phyloP scores from a whole-genome alignment of 2,329 filamentous ascomycete species.

The Simplicillium aogashimaense region DNA sequence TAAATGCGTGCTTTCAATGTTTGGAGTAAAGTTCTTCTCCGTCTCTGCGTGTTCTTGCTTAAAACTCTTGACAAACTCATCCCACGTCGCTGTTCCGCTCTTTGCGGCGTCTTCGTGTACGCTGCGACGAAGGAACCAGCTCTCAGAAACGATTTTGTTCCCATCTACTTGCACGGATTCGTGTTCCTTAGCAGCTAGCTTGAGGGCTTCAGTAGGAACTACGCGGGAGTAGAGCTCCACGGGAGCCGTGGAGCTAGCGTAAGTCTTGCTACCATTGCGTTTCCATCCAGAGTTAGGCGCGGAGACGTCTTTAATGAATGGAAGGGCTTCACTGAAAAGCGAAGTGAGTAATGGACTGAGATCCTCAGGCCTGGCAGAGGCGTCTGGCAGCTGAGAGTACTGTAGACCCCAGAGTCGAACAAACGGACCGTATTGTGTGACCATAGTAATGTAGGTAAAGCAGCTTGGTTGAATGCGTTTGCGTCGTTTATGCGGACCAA shows the following conservation, averaged over 20 bases:
- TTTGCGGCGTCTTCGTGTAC: constrained; percentile 43
- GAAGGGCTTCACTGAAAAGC: constrained; percentile 47
- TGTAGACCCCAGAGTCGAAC: constrained; percentile 45
- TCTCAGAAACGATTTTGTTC: constrained; percentile 28
- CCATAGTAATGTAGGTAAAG: too few species aligned
- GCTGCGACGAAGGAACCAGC: constrained; percentile 56
- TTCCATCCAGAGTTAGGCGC: constrained; percentile 35
- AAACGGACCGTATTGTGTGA: constrained; percentile 26
- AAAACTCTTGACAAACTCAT: constrained; percentile 52
- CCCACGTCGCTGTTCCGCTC: constrained; percentile 48
- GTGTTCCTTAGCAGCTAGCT: constrained; percentile 23
- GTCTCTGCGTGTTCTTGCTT: constrained; percentile 35
- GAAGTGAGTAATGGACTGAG: constrained; percentile 40
- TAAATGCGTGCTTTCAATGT: constrained; percentile 21
- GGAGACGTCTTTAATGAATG: constrained; percentile 47
- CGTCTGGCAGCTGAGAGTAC: constrained; percentile 33
- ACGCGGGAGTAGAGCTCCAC: constrained; percentile 44
- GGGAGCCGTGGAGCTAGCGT: constrained; percentile 34
- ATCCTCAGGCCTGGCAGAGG: constrained; percentile 26
- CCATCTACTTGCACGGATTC: constrained; percentile 10
- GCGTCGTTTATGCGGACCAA: too few species aligned
- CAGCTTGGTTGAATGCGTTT: too few species aligned
- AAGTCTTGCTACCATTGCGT: constrained; percentile 36
- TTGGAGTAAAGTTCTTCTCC: constrained; percentile 29
- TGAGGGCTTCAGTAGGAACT: constrained; percentile 33